Conservation (phyloP, 192 early-diverging fungal genomes). For the Irineochytrium annulatum region DNA sequence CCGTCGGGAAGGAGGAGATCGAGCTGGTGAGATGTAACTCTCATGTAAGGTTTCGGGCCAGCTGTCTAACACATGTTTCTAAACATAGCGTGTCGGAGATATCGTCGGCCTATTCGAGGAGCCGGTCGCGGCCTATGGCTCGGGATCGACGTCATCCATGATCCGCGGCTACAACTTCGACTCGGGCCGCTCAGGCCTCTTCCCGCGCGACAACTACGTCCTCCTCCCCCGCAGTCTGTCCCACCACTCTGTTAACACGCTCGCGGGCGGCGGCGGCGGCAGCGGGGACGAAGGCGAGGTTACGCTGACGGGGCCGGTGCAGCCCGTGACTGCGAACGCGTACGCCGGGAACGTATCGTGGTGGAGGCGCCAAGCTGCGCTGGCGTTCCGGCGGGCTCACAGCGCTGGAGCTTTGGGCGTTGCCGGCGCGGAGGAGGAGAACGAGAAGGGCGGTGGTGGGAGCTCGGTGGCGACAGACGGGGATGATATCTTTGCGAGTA, state of each 20-base stretch:
- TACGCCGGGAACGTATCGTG: background rate
- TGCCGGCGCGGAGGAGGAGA: background rate
- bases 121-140: background rate
- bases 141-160: background rate
- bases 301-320: background rate
- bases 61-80: conserved; percentile 8
- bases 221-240: background rate
- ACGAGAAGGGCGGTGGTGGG: background rate
- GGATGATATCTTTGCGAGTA: too few species aligned
- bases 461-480: background rate
- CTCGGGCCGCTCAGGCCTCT: conserved; percentile 21
- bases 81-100: background rate
- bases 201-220: conserved; percentile 15
- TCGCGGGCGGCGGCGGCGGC: too few species aligned
- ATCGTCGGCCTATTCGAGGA: background rate
- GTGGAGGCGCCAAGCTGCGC: background rate
- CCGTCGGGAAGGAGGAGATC: conserved; percentile 28
- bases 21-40: conserved; percentile 12
- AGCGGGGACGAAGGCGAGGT: too few species aligned
- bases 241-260: too few species aligned
- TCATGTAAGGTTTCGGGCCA: background rate
- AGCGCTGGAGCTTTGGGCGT: background rate
- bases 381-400: background rate
- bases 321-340: background rate
- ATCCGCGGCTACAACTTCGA: conserved; percentile 20